These are phyloP conservation scores for Clitoria ternatea DNA, from an alignment of 306 rosid genomes.

Conservation along the genomic window DNA sequence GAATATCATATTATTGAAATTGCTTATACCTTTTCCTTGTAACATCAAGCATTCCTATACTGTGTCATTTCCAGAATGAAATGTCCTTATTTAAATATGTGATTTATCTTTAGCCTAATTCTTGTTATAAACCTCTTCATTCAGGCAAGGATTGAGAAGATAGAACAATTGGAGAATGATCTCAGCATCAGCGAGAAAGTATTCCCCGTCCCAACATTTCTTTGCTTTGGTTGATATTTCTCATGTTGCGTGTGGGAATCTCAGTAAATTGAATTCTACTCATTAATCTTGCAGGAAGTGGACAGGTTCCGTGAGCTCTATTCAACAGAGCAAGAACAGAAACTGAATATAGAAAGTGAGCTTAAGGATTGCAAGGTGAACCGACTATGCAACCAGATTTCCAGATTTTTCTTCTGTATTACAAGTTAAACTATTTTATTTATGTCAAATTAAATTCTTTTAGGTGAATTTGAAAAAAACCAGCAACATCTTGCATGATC, in stretches of 20 bases:
- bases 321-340: slow-evolving; percentile 72
- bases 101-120: slow-evolving; percentile 16
- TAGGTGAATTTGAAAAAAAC: slow-evolving; percentile 60
- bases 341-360: slow-evolving; percentile 61
- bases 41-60: neutral
- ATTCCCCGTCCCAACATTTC: neutral
- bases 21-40: neutral
- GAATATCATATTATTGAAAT: neutral
- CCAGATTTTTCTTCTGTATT: neutral
- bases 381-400: neutral
- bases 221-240: slow-evolving; percentile 16
- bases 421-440: too few species aligned
- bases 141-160: slow-evolving; percentile 77
- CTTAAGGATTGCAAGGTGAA: slow-evolving; percentile 76
- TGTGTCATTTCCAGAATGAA: slow-evolving; percentile 2
- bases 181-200: slow-evolving; percentile 66
- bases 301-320: slow-evolving; percentile 69
- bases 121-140: slow-evolving; percentile 11
- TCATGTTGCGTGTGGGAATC: neutral
- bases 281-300: slow-evolving; percentile 59
- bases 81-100: neutral
- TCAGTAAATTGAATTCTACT: slow-evolving; percentile 10
- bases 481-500: slow-evolving; percentile 57
- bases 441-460: too few species aligned
- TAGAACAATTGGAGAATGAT: slow-evolving; percentile 81